Percentiles rank a stretch among this genome's conserved stretches.
Conservation (phyloP, 768 basidiomycete species). For the Leccinum variicolor region DNA sequence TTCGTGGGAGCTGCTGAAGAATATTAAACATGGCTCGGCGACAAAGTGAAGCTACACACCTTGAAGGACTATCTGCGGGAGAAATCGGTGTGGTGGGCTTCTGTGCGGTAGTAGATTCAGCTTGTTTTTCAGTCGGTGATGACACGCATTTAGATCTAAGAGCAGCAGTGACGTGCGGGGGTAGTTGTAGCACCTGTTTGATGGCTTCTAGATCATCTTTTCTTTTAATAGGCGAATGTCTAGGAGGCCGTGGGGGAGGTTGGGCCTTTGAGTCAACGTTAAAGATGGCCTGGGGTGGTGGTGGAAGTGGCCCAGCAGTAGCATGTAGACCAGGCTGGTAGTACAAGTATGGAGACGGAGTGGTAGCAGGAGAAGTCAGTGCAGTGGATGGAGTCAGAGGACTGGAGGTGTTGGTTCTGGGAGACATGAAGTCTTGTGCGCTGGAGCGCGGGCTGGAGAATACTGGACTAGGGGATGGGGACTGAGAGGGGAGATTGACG, state of each 20-base stretch:
- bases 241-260: slow-evolving; percentile 59
- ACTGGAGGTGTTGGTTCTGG: slow-evolving; percentile 21
- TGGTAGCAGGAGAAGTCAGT: slow-evolving; percentile 26
- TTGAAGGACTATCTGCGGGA: slow-evolving; percentile 8
- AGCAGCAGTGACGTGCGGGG: slow-evolving; percentile 48
- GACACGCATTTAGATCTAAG: slow-evolving; percentile 28
- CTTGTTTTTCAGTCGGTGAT: slow-evolving; percentile 15
- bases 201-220: slow-evolving; percentile 53
- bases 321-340: slow-evolving; percentile 70
- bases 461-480: slow-evolving; percentile 27
- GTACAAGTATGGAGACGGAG: slow-evolving; percentile 44
- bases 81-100: slow-evolving; percentile 10
- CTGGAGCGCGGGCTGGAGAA: slow-evolving; percentile 26
- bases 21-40: background rate
- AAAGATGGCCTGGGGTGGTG: slow-evolving; percentile 59
- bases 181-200: slow-evolving; percentile 58
- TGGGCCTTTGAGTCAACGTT: slow-evolving; percentile 45
- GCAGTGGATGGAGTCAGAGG: slow-evolving; percentile 27
- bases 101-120: slow-evolving; percentile 28
- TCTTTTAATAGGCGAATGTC: slow-evolving; percentile 52
- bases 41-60: slow-evolving; percentile 13
- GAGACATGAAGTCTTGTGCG: slow-evolving; percentile 27
- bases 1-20: slow-evolving; percentile 23
- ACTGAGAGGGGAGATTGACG: slow-evolving; percentile 42
- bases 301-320: slow-evolving; percentile 70